A percentile compares a stretch with the other conserved stretches of the same genome.
Evolutionary conservation across 768 basidiomycete genomes (phyloP).

Genomic region (Rhizopogon rudus): DNA sequence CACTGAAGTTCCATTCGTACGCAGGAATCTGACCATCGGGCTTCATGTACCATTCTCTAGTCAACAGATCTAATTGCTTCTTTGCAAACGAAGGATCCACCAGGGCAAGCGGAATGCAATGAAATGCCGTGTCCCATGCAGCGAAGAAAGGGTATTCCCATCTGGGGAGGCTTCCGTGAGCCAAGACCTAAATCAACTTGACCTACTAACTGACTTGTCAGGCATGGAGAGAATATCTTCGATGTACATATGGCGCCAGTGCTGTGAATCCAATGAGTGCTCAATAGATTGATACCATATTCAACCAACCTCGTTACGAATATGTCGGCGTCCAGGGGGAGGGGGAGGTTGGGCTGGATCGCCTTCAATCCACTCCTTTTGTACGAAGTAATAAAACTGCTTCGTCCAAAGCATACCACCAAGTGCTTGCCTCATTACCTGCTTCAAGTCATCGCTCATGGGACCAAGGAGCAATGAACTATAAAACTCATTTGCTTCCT

Average conservation of each 20-base stretch:
- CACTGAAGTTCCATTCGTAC: constrained; percentile 99
- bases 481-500: constrained; percentile 98
- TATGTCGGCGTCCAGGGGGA: constrained; percentile 79
- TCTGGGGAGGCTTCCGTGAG: constrained; percentile 30
- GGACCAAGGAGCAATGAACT: constrained; percentile 71
- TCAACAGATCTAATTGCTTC: constrained; percentile 93
- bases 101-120: constrained; percentile 95
- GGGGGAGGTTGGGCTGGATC: constrained; percentile 95
- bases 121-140: constrained; percentile 98
- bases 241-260: constrained; percentile 95
- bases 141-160: constrained; percentile 99
- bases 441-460: constrained; percentile 88
- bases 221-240: constrained; percentile 98
- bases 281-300: neutral
- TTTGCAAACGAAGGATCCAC: constrained; percentile 96
- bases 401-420: constrained; percentile 99
- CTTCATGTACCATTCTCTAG: constrained; percentile 99
- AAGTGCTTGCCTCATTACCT: constrained; percentile 95
- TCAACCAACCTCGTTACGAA: constrained; percentile 71
- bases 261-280: constrained; percentile 36
- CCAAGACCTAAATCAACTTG: neutral
- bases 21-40: constrained; percentile 98
- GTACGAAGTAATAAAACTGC: constrained; percentile 94
- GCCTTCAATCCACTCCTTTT: constrained; percentile 94
- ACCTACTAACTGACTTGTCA: constrained; percentile 65